Percentiles rank a stretch among this genome's conserved stretches.
These are phyloP conservation scores for Pulveroboletus sp. DNA, from an alignment of 768 basidiomycete genomes.

Conservation along the genomic window DNA sequence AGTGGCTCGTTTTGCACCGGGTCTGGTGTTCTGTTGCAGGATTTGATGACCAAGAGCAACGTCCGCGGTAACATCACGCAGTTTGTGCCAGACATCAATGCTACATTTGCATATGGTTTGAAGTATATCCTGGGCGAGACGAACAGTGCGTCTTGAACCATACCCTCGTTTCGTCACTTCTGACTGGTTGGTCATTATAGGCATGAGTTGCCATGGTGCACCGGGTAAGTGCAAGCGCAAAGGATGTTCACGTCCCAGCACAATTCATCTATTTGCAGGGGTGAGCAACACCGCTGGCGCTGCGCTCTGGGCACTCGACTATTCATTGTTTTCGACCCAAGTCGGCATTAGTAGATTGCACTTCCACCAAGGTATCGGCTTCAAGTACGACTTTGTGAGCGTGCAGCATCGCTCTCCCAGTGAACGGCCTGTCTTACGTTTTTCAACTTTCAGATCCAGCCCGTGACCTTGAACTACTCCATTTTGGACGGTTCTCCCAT, in stretches of 20 bases:
- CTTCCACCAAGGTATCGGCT: conserved; percentile 68
- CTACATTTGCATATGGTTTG: conserved; percentile 42
- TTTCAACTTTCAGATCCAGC: conserved; percentile 51
- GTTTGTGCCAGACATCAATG: conserved; percentile 52
- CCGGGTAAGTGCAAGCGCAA: conserved; percentile 19
- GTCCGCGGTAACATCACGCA: conserved; percentile 53
- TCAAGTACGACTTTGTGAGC: conserved; percentile 61
- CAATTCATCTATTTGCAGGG: conserved; percentile 30
- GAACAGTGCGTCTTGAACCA: conserved; percentile 45
- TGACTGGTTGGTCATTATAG: conserved; percentile 5
- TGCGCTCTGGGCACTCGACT: conserved; percentile 65
- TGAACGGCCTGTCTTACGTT: neutral
- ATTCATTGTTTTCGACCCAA: conserved; percentile 55
- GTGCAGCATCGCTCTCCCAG: neutral
- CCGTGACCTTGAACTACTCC: conserved; percentile 52
- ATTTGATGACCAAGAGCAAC: conserved; percentile 61
- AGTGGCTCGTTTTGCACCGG: conserved; percentile 65
- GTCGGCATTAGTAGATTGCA: conserved; percentile 51
- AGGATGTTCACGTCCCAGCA: neutral
- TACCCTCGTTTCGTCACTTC: neutral
- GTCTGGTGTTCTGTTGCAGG: conserved; percentile 48
- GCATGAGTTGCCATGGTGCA: conserved; percentile 38
- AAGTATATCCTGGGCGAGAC: conserved; percentile 62
- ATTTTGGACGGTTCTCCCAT: conserved; percentile 53
- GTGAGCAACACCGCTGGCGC: conserved; percentile 71